phyloP scores from a whole-genome alignment of 129 eudicot genomes.

The Cynara cardunculus region DNA sequence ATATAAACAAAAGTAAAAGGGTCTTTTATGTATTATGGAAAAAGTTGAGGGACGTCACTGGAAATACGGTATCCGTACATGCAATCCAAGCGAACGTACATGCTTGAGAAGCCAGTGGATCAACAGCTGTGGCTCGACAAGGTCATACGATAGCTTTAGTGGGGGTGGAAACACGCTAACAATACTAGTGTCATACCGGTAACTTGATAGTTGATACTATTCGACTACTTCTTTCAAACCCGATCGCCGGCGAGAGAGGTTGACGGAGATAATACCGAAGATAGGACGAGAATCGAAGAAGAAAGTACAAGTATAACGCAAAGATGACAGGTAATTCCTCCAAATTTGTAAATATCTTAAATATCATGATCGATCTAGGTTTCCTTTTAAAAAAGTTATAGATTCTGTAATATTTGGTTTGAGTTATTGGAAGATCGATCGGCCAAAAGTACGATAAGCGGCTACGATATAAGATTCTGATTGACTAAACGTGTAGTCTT shows the following conservation, averaged over 20 bases:
- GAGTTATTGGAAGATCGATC: conserved; percentile 7
- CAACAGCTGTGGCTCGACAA: not conserved
- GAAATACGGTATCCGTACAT: not conserved
- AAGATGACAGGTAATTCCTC: conserved; percentile 24
- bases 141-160: not conserved
- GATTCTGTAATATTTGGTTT: not conserved
- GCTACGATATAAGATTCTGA: not conserved
- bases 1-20: not conserved
- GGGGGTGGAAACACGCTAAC: not conserved
- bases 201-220: conserved; percentile 5
- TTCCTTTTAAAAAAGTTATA: not conserved
- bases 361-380: not conserved
- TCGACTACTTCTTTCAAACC: not conserved
- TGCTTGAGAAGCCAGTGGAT: not conserved
- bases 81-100: conserved; percentile 12
- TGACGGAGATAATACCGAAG: not conserved
- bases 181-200: not conserved
- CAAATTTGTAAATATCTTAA: not conserved
- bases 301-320: not conserved
- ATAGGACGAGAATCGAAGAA: not conserved
- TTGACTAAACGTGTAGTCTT: not conserved
- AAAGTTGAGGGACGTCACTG: not conserved
- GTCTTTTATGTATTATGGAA: not conserved
- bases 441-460: not conserved
- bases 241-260: conserved; percentile 5